phyloP scores from a whole-genome alignment of 2,329 filamentous ascomycete genomes.

The Ceratocystis alfenasii region DNA sequence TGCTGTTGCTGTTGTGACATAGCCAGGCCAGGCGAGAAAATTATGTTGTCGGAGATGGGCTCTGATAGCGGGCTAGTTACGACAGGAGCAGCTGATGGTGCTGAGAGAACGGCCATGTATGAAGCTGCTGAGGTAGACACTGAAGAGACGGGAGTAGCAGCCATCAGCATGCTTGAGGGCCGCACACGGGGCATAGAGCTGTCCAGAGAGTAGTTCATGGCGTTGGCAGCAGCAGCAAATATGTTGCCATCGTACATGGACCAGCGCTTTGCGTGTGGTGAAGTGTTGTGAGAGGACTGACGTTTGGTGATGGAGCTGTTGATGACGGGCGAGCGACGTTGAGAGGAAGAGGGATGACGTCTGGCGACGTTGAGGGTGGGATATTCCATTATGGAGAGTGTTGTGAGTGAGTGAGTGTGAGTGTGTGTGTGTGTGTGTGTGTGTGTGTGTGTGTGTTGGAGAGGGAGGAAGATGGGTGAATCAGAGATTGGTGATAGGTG shows the following conservation, averaged over 20 bases:
- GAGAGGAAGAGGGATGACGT: background rate
- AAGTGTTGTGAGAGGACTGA: slow-evolving; percentile 13
- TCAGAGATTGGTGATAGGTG: background rate
- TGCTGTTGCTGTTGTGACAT: background rate
- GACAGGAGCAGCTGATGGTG: background rate
- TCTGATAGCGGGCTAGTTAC: slow-evolving; percentile 11
- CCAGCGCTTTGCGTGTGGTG: slow-evolving; percentile 18
- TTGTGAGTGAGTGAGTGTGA: no score
- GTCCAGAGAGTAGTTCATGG: slow-evolving; percentile 13
- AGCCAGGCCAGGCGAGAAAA: slow-evolving; percentile 18
- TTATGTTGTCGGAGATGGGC: slow-evolving; percentile 11
- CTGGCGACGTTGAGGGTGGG: slow-evolving; percentile 14
- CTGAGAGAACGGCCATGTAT: slow-evolving; percentile 14
- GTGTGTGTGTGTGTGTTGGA: background rate
- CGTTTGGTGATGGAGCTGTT: slow-evolving; percentile 19
- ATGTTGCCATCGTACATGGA: slow-evolving; percentile 18
- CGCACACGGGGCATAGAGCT: slow-evolving; percentile 11
- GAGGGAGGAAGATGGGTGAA: background rate
- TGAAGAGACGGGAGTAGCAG: slow-evolving; percentile 1
- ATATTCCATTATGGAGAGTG: slow-evolving; percentile 18
- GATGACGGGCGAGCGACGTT: slow-evolving; percentile 18
- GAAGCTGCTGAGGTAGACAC: slow-evolving; percentile 6
- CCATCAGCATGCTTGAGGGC: slow-evolving; percentile 16
- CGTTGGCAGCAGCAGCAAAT: slow-evolving; percentile 6
- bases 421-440: background rate